Evolutionary conservation across 371 early-diverging fungal genomes (phyloP), one percentile per base, ranked within the genome.

Genomic region (Circinella minor): DNA sequence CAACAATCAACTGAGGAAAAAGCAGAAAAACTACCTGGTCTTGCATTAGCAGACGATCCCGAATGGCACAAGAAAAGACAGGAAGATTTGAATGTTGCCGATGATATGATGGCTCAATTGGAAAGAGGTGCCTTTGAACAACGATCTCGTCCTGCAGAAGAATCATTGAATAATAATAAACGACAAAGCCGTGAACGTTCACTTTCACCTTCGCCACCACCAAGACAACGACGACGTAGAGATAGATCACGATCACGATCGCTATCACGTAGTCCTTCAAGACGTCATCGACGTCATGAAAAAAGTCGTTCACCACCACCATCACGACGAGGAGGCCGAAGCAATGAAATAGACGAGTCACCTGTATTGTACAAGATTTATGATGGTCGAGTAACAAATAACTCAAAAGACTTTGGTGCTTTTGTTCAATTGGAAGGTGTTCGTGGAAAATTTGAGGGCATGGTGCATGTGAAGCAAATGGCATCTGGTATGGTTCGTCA

Each of bases 361-460:
- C 97, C 98, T 3, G 74, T 96, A 0, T 80, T 95, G 15, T 92
- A 95, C 85, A 96, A 97, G 72, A 95, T 98, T 38, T 98, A 97
- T 75, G 74, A 83, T 36, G 98, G 97, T 15, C 83, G 77, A 38
- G 89, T 97, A 14, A 84, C 90, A 20, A 57, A 57, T 14, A 92
- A 89, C 66, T 84, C 95, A 47, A 91, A 90, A 61, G 96, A 96
- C 54, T 97, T 96, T 86, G 98, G 98, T 43, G 96, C 92, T 0
- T 97, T 97, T 83, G 95, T 97, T 2, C 68, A 84, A 27, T 78
- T 98, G 54, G 92, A 96, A 37, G 96, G 96, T 4, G 80, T 96
- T 10, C 81, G 82, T 20, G 74, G 73, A 46, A 69, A 88, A 48
- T 84, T 81, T 9, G 94, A 94, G 73, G 98, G 98, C 0, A 87